Conservation (phyloP, 768 basidiomycete species). For the Mycena polygramma region DNA sequence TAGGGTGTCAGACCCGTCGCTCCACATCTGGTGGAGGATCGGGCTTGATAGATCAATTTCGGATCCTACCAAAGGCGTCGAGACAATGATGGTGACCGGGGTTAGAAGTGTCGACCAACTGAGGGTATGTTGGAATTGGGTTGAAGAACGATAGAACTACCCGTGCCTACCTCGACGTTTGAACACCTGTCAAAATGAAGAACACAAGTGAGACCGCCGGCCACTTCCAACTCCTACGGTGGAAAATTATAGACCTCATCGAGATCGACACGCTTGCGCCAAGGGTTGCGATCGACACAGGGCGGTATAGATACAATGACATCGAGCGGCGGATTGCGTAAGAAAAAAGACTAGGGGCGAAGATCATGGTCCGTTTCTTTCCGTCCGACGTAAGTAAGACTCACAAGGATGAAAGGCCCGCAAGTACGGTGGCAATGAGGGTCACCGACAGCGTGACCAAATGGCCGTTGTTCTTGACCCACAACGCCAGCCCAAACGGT, state of each 20-base stretch:
- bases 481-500: not conserved
- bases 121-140: not conserved
- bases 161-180: not conserved
- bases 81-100: not conserved
- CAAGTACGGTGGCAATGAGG: not conserved
- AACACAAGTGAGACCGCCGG: not conserved
- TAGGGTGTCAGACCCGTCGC: no score
- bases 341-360: no score
- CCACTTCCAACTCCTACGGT: not conserved
- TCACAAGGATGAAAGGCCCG: not conserved
- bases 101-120: conserved; percentile 1
- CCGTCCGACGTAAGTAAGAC: no score
- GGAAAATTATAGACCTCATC: not conserved
- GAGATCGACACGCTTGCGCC: not conserved
- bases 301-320: not conserved
- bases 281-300: not conserved
- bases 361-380: no score
- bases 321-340: not conserved
- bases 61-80: not conserved
- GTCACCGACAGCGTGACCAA: not conserved
- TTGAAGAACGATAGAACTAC: no score
- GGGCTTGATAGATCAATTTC: not conserved
- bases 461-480: not conserved
- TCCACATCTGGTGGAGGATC: not conserved
- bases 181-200: not conserved